These are phyloP conservation scores for Prunus mume DNA, from an alignment of 306 rosid species.

Conservation along the genomic window DNA sequence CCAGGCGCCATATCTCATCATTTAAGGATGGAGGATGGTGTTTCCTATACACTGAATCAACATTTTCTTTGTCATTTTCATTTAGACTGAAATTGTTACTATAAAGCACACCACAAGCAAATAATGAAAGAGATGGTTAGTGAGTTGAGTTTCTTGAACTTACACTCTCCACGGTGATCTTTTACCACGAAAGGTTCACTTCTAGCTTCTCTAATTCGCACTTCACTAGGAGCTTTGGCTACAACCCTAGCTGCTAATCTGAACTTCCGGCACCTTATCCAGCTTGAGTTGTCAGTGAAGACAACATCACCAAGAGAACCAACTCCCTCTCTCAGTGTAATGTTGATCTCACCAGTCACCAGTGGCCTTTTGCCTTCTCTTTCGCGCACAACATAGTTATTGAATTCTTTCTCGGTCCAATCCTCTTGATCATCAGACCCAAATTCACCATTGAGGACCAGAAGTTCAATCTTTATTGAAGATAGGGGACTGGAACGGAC, in stretches of 20 bases:
- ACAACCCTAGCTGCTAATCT: slow-evolving; percentile 53
- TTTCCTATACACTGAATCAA: slow-evolving; percentile 50
- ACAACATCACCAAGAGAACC: slow-evolving; percentile 11
- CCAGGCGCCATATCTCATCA: slow-evolving; percentile 65
- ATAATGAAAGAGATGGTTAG: background rate
- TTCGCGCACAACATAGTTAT: slow-evolving; percentile 27
- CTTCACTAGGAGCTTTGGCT: slow-evolving; percentile 4
- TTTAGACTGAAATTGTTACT: background rate
- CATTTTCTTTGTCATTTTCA: slow-evolving; percentile 18
- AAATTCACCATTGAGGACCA: slow-evolving; percentile 50
- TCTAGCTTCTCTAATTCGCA: slow-evolving; percentile 46
- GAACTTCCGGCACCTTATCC: slow-evolving; percentile 52
- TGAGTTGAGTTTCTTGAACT: slow-evolving; percentile 23
- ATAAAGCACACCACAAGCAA: background rate
- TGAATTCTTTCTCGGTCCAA: slow-evolving; percentile 54
- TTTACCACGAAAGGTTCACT: slow-evolving; percentile 57
- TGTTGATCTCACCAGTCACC: slow-evolving; percentile 38
- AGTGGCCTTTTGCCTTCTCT: slow-evolving; percentile 56
- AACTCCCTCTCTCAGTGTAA: slow-evolving; percentile 45
- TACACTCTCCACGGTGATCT: slow-evolving; percentile 66
- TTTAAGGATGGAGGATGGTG: slow-evolving; percentile 51
- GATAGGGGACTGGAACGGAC: slow-evolving; percentile 46
- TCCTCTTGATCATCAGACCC: slow-evolving; percentile 39
- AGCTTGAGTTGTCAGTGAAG: slow-evolving; percentile 66
- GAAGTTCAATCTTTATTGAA: slow-evolving; percentile 42